Evolutionary conservation across 345 rosid species (phyloP), one percentile per base, ranked within the genome.

Genomic region (Populus tremula): DNA sequence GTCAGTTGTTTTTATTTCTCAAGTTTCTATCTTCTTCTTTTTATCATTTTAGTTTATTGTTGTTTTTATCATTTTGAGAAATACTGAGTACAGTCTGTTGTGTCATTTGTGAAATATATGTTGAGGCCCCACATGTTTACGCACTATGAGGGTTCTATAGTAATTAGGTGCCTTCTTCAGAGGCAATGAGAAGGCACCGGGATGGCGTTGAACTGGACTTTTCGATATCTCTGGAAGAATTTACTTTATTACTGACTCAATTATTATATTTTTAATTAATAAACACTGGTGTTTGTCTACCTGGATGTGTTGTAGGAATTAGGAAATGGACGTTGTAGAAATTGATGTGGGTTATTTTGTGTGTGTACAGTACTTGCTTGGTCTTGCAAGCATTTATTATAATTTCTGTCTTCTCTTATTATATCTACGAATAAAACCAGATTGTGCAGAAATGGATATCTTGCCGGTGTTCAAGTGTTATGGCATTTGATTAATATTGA

Each of bases 1-100:
- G 97, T 93, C 79, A 67, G 53, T 69, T 70, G 36, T 11, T n/a
- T 13, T 20, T 45, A 5, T 31, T 33, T 21, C 31, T 38, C 18
- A 13, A 8, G 20, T 33, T 39, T 16, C 21, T 10, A 0, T 77
- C 67, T 66, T 11, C 25, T 49, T 14, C 33, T 8, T 1, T 18
- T 18, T 38, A 23, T 31, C 47, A 17, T 6, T 50, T 20, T 49
- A 5, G 54, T 45, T 74, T 27, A 25, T 64, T 50, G 20, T 61
- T 59, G 25, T 36, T 67, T 67, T 21, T 67, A 29, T 20, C 64
- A 49, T 35, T 53, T 14, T 59, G 38, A 20, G 63, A n/a, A 21
- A n/a, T 56, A 56, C 29, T n/a, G 9, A 21, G 29, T 56, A 56
- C n/a, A 2, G 63, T 56, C 63, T 21, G 13, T 56, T 0, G 10